Base-by-base conservation (phyloP, 1,284 basidiomycete species). In the Cutaneotrichosporon spelunceum region DNA sequence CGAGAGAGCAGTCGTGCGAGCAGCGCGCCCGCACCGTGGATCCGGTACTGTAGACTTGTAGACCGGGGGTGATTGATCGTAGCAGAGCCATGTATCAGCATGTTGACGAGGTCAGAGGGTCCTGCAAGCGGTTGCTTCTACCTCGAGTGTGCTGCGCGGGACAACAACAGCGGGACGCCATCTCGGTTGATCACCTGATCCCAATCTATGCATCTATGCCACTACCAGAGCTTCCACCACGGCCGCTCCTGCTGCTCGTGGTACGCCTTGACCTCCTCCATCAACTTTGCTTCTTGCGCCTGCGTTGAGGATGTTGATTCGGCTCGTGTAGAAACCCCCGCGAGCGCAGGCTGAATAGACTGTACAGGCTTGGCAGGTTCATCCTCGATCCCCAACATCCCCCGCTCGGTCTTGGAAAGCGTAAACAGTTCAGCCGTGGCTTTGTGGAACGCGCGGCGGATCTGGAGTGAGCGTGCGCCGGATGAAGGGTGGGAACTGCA, bases 381-480 rank as follows among this genome's bases (percentile, higher is more conserved):
- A 5, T 27, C 39, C 49, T 53, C 62, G 34, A 71, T 53, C 9
- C 68, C 70, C 50, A 72, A 45, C 36, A 68, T 57, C 9, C 57
- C 60, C n/a, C 71, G 67, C 58, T 72, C 71, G n/a, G 57, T 52
- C 16, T 63, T 63, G 4, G 72, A 74, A 4, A 75, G 65, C 26
- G 65, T 70, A 45, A 68, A 65, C 42, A 74, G 34, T 9, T 66
- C 64, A 54, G 59, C 59, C 1, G 70, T 72, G 52, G 55, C 68
- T 23, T 61, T 57, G 34, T 64, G 53, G 56, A 68, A 71, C 34
- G 61, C 57, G 27, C 72, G 64, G 48, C 74, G 71, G 19, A 73
- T 36, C 73, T 75, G 64, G 3, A 21, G 49, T 54, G 23, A 57
- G 50, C 50, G 16, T 21, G 29, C 14, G 3, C n/a, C n/a, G n/a